Evolutionary conservation across 805 yeast genomes (phyloP).

Genomic region (Candida stauntonica): DNA sequence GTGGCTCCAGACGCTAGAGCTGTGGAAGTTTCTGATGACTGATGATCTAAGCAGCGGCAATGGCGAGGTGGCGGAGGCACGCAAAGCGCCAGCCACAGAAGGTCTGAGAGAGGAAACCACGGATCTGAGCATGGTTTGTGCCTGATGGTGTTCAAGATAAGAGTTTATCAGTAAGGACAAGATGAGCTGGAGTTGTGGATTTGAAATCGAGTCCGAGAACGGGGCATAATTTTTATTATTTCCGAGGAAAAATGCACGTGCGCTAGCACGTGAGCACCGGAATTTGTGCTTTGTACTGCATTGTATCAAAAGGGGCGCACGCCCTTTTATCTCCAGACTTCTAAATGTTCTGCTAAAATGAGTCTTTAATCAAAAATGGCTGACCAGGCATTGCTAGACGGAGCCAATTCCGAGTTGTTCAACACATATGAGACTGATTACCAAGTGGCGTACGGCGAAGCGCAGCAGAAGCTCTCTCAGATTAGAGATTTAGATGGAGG

Average conservation of each 20-base stretch:
- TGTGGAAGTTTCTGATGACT: constrained; percentile 28
- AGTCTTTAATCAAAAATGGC: constrained; percentile 24
- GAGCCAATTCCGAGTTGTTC: constrained; percentile 24
- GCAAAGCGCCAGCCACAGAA: not conserved
- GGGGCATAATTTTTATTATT: not conserved
- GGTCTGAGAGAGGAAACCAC: constrained; percentile 3
- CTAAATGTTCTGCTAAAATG: too few relatives aligned
- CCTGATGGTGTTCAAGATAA: not conserved
- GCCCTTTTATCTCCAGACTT: too few relatives aligned
- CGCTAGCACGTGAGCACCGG: not conserved
- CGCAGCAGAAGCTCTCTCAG: constrained; percentile 58
- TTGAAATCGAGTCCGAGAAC: not conserved
- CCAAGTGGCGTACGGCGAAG: constrained; percentile 64
- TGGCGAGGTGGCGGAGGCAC: constrained; percentile 17
- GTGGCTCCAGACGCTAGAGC: constrained; percentile 38
- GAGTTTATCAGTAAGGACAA: not conserved
- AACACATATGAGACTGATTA: constrained; percentile 36
- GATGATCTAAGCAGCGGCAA: not conserved
- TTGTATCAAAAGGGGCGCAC: not conserved
- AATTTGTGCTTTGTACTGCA: too few relatives aligned
- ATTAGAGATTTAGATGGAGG: constrained; percentile 46
- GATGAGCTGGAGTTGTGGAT: too few relatives aligned
- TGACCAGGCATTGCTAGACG: constrained; percentile 22
- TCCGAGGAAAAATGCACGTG: not conserved
- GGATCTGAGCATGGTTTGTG: constrained; percentile 10